Evolutionary conservation across 768 basidiomycete species (phyloP).

Genomic region (Butyriboletus loyo): DNA sequence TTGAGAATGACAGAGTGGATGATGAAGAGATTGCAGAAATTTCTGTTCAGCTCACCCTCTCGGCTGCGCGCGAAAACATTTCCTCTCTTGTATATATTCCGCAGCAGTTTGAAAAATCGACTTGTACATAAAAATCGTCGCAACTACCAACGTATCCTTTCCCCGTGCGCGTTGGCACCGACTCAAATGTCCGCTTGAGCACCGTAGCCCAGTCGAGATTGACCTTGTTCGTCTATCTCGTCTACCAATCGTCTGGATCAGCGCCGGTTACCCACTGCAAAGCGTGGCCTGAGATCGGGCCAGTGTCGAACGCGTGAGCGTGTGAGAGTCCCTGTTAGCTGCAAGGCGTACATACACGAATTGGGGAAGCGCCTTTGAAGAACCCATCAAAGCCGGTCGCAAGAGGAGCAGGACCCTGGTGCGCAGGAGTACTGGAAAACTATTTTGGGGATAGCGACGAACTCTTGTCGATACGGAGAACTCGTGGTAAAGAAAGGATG

Average conservation of each 20-base stretch:
- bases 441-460: constrained; percentile 26
- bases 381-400: constrained; percentile 87
- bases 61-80: constrained; percentile 24
- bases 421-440: constrained; percentile 78
- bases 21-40: constrained; percentile 12
- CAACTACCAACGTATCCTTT: constrained; percentile 43
- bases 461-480: background rate
- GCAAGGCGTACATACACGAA: constrained; percentile 52
- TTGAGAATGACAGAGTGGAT: constrained; percentile 11
- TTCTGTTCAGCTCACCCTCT: constrained; percentile 1
- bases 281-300: constrained; percentile 83
- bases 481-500: constrained; percentile 90
- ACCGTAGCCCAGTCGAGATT: constrained; percentile 88
- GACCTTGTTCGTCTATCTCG: constrained; percentile 46
- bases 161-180: constrained; percentile 83
- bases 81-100: constrained; percentile 24
- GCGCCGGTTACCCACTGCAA: constrained; percentile 61
- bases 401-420: constrained; percentile 73
- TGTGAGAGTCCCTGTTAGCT: background rate
- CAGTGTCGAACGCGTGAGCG: constrained; percentile 41
- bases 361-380: constrained; percentile 95
- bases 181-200: constrained; percentile 92
- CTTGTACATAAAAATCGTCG: background rate
- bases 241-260: constrained; percentile 27
- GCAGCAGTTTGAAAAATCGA: constrained; percentile 12